Evolutionary conservation across 2,329 filamentous ascomycete genomes (phyloP).

Genomic region (Peltaster fructicola): DNA sequence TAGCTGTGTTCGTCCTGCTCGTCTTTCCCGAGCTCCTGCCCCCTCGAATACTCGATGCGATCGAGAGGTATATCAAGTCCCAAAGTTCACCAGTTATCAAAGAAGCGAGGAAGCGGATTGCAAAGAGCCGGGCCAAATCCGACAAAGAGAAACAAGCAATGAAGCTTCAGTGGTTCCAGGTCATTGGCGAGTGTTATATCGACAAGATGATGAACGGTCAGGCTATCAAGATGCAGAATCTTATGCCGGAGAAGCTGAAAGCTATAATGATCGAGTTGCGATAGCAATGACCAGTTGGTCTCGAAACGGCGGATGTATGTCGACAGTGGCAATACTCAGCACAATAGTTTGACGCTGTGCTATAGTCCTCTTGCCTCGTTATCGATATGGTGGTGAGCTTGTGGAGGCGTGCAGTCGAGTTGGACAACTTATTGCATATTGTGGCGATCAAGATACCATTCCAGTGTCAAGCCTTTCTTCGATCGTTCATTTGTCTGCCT

Average conservation of each 20-base stretch:
- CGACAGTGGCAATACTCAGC: no score
- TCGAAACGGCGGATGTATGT: no score
- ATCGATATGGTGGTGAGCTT: no score
- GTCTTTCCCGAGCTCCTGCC: background rate
- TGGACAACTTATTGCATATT: no score
- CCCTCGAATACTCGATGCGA: background rate
- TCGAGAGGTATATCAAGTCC: background rate
- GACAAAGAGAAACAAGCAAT: background rate
- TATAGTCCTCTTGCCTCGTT: no score
- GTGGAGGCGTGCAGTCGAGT: no score
- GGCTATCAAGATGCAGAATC: slow-evolving; percentile 3
- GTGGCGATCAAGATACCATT: no score
- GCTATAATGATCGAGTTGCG: background rate
- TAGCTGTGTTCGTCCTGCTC: background rate
- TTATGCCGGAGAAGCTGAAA: background rate
- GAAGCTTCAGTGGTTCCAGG: slow-evolving; percentile 1
- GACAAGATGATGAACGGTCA: slow-evolving; percentile 4
- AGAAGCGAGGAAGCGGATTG: background rate
- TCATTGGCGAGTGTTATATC: slow-evolving; percentile 4
- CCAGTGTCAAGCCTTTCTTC: no score
- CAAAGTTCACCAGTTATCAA: background rate
- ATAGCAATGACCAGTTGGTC: no score
- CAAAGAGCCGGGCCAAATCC: background rate
- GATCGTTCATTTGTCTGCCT: no score
- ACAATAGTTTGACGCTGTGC: no score